Conservation (phyloP, 2,329 filamentous ascomycete species). For the Chaetothyriales sp. region DNA sequence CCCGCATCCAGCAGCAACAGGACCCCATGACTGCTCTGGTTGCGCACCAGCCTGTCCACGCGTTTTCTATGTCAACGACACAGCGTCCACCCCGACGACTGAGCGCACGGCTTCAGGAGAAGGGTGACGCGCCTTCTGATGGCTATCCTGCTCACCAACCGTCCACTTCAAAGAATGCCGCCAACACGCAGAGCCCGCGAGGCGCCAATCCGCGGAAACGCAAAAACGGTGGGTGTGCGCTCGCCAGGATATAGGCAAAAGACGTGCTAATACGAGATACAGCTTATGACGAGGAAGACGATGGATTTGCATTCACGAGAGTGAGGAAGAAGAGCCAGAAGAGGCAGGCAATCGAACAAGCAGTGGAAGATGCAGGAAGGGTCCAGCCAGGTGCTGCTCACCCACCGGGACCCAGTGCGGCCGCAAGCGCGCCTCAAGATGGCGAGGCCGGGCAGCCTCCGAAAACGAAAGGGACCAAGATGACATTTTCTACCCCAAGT, state of each 20-base stretch:
- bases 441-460: constrained; percentile 4
- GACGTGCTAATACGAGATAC: constrained; percentile 1
- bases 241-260: neutral
- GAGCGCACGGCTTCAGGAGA: constrained; percentile 25
- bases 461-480: constrained; percentile 17
- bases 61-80: constrained; percentile 19
- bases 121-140: constrained; percentile 17
- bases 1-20: constrained; percentile 2
- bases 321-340: constrained; percentile 38
- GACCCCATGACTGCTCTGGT: constrained; percentile 20
- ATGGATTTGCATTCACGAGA: constrained; percentile 61
- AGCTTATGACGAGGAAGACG: constrained; percentile 58
- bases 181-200: constrained; percentile 8
- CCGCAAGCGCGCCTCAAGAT: constrained; percentile 1
- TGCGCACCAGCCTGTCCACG: constrained; percentile 20
- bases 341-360: constrained; percentile 19
- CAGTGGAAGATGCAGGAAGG: constrained; percentile 24
- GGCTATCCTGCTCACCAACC: neutral
- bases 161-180: constrained; percentile 1
- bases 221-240: constrained; percentile 28
- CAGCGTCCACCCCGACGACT: constrained; percentile 17
- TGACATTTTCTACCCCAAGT: constrained; percentile 14
- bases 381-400: neutral
- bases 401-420: neutral
- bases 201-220: constrained; percentile 24